Conservation (phyloP, 371 early-diverging fungal genomes). For the Mucor velutinosus region DNA sequence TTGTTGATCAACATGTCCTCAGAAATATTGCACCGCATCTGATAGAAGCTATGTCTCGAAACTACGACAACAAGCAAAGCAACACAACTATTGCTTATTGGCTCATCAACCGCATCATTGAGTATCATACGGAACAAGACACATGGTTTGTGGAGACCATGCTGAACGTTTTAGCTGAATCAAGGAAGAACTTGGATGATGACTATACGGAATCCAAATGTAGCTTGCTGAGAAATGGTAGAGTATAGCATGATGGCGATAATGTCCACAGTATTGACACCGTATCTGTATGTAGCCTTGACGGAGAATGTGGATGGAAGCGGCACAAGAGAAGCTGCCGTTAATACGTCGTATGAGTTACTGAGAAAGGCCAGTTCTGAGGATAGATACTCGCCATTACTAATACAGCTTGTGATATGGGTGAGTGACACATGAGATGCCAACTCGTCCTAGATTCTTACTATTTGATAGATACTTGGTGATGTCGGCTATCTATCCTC, state of each 20-base stretch:
- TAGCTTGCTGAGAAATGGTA: slow-evolving; percentile 14
- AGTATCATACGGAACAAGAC: slow-evolving; percentile 15
- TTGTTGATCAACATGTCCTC: slow-evolving; percentile 14
- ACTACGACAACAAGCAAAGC: not conserved
- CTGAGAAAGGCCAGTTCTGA: slow-evolving; percentile 6
- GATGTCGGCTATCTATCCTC: slow-evolving; percentile 36
- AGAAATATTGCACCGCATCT: slow-evolving; percentile 3
- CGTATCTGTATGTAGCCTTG: slow-evolving; percentile 9
- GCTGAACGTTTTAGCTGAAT: slow-evolving; percentile 15
- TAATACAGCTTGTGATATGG: slow-evolving; percentile 27
- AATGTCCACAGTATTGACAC: not conserved
- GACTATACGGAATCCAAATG: slow-evolving; percentile 28
- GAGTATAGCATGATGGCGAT: slow-evolving; percentile 3
- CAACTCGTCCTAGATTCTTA: too few relatives aligned
- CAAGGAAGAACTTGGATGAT: slow-evolving; percentile 21
- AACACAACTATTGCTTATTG: slow-evolving; percentile 20
- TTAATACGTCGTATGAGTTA: slow-evolving; percentile 8
- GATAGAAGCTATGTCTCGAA: slow-evolving; percentile 16
- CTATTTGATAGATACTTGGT: slow-evolving; percentile 22
- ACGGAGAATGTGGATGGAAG: slow-evolving; percentile 10
- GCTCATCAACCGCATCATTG: slow-evolving; percentile 22
- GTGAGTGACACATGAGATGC: slow-evolving; percentile 3
- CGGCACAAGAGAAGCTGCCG: slow-evolving; percentile 19
- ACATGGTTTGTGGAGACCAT: slow-evolving; percentile 23
- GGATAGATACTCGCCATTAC: slow-evolving; percentile 9